Conservation (phyloP, 2,329 filamentous ascomycete genomes). For the Xylaria hypoxylon region DNA sequence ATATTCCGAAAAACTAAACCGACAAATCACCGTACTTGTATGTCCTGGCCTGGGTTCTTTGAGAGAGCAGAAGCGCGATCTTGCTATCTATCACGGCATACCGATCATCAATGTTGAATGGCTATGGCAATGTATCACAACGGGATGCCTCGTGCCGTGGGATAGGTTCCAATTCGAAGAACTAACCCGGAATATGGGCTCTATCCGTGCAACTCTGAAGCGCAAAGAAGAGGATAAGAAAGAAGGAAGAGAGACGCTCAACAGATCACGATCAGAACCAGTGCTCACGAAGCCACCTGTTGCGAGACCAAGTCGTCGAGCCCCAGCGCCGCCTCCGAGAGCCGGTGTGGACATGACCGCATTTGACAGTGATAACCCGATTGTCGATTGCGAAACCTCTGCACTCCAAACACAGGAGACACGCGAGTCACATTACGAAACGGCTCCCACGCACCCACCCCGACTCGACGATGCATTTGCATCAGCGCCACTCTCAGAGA, state of each 20-base stretch:
- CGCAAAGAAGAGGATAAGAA: slow-evolving; percentile 37
- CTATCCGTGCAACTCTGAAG: slow-evolving; percentile 30
- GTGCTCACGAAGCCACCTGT: slow-evolving; percentile 29
- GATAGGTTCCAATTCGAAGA: slow-evolving; percentile 62
- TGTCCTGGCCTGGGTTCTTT: slow-evolving; percentile 70
- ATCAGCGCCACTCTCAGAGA: slow-evolving; percentile 56
- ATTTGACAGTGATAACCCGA: slow-evolving; percentile 53
- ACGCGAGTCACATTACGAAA: slow-evolving; percentile 53
- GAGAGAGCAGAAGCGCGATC: slow-evolving; percentile 80
- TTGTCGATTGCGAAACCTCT: slow-evolving; percentile 31
- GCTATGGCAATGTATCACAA: slow-evolving; percentile 84
- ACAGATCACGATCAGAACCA: slow-evolving; percentile 42
- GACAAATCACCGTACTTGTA: slow-evolving; percentile 80
- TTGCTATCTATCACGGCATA: slow-evolving; percentile 79
- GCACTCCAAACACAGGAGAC: slow-evolving; percentile 30
- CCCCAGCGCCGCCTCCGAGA: slow-evolving; percentile 38
- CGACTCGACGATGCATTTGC: slow-evolving; percentile 45
- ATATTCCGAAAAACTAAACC: slow-evolving; percentile 82
- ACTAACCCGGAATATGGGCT: slow-evolving; percentile 46
- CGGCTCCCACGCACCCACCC: slow-evolving; percentile 56
- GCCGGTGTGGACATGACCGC: slow-evolving; percentile 56
- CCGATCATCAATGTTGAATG: slow-evolving; percentile 85
- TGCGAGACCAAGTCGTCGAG: slow-evolving; percentile 30
- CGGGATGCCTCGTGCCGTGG: slow-evolving; percentile 60
- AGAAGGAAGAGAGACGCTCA: slow-evolving; percentile 38